Percentiles rank a stretch among this genome's conserved stretches.
phyloP scores from a whole-genome alignment of 495 filamentous ascomycete genomes.

The Clavariopsis aquatica region DNA sequence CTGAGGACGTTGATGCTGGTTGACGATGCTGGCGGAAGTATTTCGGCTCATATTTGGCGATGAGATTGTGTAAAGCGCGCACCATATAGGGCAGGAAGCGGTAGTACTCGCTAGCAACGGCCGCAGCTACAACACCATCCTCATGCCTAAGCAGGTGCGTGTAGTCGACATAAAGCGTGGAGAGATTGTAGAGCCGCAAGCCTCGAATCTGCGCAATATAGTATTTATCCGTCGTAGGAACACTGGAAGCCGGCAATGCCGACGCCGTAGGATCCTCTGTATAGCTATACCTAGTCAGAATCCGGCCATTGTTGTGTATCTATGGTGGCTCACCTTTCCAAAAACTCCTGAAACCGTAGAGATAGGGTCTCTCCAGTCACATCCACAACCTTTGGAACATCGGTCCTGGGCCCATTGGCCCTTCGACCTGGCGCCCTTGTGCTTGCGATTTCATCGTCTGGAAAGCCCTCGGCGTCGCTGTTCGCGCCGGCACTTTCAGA shows the following conservation, averaged over 20 bases:
- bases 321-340: constrained; percentile 66
- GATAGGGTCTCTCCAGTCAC: constrained; percentile 81
- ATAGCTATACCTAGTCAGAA: constrained; percentile 54
- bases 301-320: background rate
- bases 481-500: constrained; percentile 65
- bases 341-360: constrained; percentile 80
- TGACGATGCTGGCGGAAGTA: constrained; percentile 91
- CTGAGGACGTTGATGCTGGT: constrained; percentile 59
- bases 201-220: constrained; percentile 96
- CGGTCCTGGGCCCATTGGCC: constrained; percentile 59
- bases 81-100: constrained; percentile 92
- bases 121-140: constrained; percentile 68
- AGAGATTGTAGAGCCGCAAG: constrained; percentile 80
- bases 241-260: constrained; percentile 63
- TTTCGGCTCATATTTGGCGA: constrained; percentile 88
- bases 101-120: constrained; percentile 88
- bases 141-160: constrained; percentile 76
- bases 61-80: constrained; percentile 84
- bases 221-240: constrained; percentile 81
- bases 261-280: constrained; percentile 75
- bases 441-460: constrained; percentile 65
- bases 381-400: constrained; percentile 84
- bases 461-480: constrained; percentile 67
- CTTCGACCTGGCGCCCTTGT: constrained; percentile 57
- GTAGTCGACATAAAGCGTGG: constrained; percentile 96